Conservation (phyloP, 495 filamentous ascomycete genomes). For the Aspergillus carlsbadensis region DNA sequence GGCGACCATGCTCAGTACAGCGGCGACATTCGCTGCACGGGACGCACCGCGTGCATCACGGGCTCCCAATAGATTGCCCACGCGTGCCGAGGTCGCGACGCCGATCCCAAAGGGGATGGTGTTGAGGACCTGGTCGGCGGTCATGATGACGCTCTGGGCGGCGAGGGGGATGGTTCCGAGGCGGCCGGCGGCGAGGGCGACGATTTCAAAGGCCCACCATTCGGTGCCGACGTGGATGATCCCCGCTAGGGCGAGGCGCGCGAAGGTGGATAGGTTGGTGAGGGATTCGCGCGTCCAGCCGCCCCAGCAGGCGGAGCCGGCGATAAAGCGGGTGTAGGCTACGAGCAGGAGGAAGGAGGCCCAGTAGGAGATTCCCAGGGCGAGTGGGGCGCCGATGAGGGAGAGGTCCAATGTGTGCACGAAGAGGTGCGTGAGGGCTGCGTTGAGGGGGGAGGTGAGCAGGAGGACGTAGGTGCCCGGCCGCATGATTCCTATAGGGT, state of each 20-base stretch:
- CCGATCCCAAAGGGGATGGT: slow-evolving; percentile 91
- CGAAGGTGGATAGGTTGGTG: slow-evolving; percentile 68
- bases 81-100: slow-evolving; percentile 74
- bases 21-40: slow-evolving; percentile 74
- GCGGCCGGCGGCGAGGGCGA: slow-evolving; percentile 82
- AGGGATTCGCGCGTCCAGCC: slow-evolving; percentile 68
- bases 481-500: slow-evolving; percentile 68
- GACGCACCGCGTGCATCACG: slow-evolving; percentile 65
- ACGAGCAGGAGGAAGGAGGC: slow-evolving; percentile 75
- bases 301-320: slow-evolving; percentile 79
- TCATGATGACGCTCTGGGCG: slow-evolving; percentile 93
- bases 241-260: slow-evolving; percentile 73
- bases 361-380: slow-evolving; percentile 88
- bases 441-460: slow-evolving; percentile 79
- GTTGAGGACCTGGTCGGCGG: slow-evolving; percentile 87
- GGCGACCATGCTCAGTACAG: slow-evolving; percentile 67
- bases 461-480: slow-evolving; percentile 86
- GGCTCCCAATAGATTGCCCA: slow-evolving; percentile 82
- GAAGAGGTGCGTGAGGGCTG: slow-evolving; percentile 75
- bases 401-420: slow-evolving; percentile 69
- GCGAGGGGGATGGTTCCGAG: slow-evolving; percentile 82
- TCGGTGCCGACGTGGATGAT: slow-evolving; percentile 90
- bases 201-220: slow-evolving; percentile 97
- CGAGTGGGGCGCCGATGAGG: slow-evolving; percentile 77
- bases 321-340: slow-evolving; percentile 70